Evolutionary conservation across 768 basidiomycete species (phyloP).

Genomic region (Imleria badia): DNA sequence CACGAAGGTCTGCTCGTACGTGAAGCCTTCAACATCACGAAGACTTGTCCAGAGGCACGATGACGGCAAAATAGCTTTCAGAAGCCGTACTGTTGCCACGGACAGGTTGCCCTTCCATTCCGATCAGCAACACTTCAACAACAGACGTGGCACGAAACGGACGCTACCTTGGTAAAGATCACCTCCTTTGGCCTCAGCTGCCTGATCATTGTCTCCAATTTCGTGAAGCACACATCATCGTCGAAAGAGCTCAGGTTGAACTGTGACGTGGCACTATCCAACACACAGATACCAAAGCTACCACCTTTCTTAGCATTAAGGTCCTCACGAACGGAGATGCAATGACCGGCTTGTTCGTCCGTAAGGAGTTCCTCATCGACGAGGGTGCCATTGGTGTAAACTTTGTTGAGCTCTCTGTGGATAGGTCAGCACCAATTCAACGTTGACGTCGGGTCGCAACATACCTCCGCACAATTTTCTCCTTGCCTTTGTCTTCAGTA

Average conservation of each 20-base stretch:
- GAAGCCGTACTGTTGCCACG: slow-evolving; percentile 73
- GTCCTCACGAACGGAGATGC: slow-evolving; percentile 80
- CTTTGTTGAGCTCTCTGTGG: slow-evolving; percentile 84
- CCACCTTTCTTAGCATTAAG: slow-evolving; percentile 38
- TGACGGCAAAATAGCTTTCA: slow-evolving; percentile 78
- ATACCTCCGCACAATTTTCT: slow-evolving; percentile 87
- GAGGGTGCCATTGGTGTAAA: slow-evolving; percentile 95
- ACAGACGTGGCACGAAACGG: neutral
- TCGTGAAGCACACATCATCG: slow-evolving; percentile 91
- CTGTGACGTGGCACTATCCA: slow-evolving; percentile 95
- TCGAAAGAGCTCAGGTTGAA: slow-evolving; percentile 89
- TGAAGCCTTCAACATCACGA: slow-evolving; percentile 78
- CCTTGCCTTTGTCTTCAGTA: slow-evolving; percentile 54
- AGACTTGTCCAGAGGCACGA: slow-evolving; percentile 89
- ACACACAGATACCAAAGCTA: slow-evolving; percentile 83
- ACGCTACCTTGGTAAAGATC: slow-evolving; percentile 78
- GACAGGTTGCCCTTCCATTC: slow-evolving; percentile 75
- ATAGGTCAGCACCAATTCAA: neutral
- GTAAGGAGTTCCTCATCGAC: slow-evolving; percentile 86
- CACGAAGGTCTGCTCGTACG: slow-evolving; percentile 65
- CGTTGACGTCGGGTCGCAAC: slow-evolving; percentile 1
- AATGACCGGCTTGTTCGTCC: slow-evolving; percentile 95
- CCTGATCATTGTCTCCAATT: slow-evolving; percentile 89
- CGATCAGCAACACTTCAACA: neutral
- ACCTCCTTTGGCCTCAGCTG: slow-evolving; percentile 90